Base-by-base conservation (phyloP, 176 grass and related monocot species). In the Aegilops umbellulata region DNA sequence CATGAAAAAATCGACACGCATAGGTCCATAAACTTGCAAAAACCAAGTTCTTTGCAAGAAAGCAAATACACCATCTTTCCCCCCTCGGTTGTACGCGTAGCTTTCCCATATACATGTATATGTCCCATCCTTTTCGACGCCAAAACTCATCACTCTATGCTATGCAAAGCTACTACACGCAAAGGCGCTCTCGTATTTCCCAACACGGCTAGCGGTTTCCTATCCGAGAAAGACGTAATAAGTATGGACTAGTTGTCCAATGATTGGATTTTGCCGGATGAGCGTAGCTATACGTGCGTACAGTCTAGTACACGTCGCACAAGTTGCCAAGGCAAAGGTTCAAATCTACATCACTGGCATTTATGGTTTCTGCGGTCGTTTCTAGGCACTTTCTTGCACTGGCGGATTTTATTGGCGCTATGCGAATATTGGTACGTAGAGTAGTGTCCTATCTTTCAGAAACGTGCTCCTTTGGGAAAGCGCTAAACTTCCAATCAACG, bases 221-320 rank as follows among this genome's bases (percentile, higher is more conserved):
- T 58, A 31, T 82, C 58, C 80, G 66, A 82, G 80, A 57, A 69
- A 57, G 30, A 71, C 31, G 36, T 70, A 61, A 70, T 81, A 30
- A 72, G 15, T 15, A 12, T 60, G 47, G 10, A 7, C 49, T 60
- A 27, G 47, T 20, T 83, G 49, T 15, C 1, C 31, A 72, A 83
- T 83, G 32, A 72, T 83, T 60, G 80, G 51, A 1, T 60, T 60
- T 70, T 25, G 17, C 20, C 57, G 19, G 63, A 82, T 69, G 51
- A 34, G 24, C 79, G 11, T 68, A 5, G 2, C 0, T 2, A 22
- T 24, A 14, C 35, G 7, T 24, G 7, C 35, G 7, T 51, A 49
- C 14, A 51, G 47, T 17, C 47, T 22, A 58, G 71, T 23, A 31
- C n/a, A 81, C 19, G 29, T 16, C 3, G 44, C 46, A 34, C 63